phyloP scores from a whole-genome alignment of 2,329 filamentous ascomycete genomes.

The Xylaria sp. region DNA sequence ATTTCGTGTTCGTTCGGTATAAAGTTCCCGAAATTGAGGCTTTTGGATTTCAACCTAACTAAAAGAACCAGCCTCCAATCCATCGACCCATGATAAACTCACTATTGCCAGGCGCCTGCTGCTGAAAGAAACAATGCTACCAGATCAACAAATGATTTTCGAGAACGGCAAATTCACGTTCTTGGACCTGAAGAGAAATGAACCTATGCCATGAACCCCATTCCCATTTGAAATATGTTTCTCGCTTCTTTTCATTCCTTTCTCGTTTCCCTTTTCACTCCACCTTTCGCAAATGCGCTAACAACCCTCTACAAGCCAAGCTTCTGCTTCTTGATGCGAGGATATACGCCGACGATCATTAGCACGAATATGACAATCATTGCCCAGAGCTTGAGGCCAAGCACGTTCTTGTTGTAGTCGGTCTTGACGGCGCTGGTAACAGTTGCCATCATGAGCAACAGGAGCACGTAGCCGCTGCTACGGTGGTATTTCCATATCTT shows the following conservation, averaged over 20 bases:
- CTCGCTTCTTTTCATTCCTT: not conserved
- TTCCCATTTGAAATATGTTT: not conserved
- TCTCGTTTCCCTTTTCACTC: not conserved
- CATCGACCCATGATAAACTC: not conserved
- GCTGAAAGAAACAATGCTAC: conserved; percentile 2
- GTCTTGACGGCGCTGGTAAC: conserved; percentile 81
- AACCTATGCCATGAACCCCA: conserved; percentile 7
- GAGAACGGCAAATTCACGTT: not conserved
- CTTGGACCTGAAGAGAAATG: conserved; percentile 7
- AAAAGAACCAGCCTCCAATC: not conserved
- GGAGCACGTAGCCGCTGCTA: conserved; percentile 76
- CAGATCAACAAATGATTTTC: not conserved
- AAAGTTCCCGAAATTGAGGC: not conserved
- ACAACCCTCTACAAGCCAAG: conserved; percentile 65
- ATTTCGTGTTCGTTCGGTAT: too few relatives aligned
- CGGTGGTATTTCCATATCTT: conserved; percentile 91
- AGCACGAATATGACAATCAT: conserved; percentile 74
- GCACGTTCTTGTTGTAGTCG: conserved; percentile 73
- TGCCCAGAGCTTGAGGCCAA: conserved; percentile 82
- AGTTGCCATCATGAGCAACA: conserved; percentile 78
- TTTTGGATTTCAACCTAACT: not conserved
- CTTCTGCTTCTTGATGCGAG: conserved; percentile 85
- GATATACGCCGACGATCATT: conserved; percentile 76
- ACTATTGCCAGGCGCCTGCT: conserved; percentile 26
- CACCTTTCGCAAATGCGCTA: not conserved